Evolutionary conservation across 371 early-diverging fungal genomes (phyloP), one percentile per base, ranked within the genome.

Genomic region (Rhizopus arrhizus): DNA sequence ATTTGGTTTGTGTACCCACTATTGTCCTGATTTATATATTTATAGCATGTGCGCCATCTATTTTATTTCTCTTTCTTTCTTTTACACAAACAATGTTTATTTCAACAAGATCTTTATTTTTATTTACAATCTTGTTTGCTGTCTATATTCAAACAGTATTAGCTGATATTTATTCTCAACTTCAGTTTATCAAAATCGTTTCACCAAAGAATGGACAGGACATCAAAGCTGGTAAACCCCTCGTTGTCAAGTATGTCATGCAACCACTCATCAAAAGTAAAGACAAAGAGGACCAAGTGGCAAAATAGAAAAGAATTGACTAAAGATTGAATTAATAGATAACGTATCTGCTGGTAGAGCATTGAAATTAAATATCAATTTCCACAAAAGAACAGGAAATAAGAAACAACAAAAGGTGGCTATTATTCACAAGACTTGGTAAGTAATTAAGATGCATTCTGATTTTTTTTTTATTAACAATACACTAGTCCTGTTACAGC

Each of bases 171-270:
- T 80, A 66, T 49, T 75, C 75, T 48, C 80, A 80, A 59, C 67
- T 80, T 51, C 73, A 75, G 51, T 80, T 77, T 50, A 80, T 80
- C 47, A 80, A 80, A 60, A 76, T 80, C 54, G 29, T 56, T n/a
- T 67, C 68, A 45, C 80, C 80, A 48, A 72, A 64, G 48, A 71
- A 63, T 46, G 75, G 70, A 42, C 68, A 74, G 22, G 63, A 70
- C 47, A 36, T 77, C 15, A 51, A 55, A n/a, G 73, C 80, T 53
- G 80, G 80, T 31, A 48, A 73, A 31, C 56, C 67, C 12, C 34
- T 80, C 31, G 38, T 16, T 4, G 53, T 80, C 46, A 73, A 80
- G 61, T 80, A 80, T 50, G 66, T 73, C 12, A 80, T 80, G 80
- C 80, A 77, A 42, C 80, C 80, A 49, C 70, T 80, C 52, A 58